Evolutionary conservation across 2,329 filamentous ascomycete species (phyloP).

Genomic region (Diaporthe batatas): DNA sequence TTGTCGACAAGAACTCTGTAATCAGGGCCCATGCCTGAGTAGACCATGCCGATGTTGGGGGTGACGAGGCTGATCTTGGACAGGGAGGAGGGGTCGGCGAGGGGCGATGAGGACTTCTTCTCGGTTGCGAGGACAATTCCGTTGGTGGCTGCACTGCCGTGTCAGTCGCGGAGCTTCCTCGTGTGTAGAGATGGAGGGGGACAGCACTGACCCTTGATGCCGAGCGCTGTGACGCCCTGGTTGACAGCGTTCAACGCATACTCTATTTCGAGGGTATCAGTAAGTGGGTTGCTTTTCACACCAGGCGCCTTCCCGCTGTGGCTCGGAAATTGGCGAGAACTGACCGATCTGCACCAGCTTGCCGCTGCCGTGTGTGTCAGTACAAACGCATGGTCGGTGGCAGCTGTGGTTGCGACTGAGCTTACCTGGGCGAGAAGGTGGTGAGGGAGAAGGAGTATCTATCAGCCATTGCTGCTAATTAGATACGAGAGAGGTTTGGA

Average conservation of each 20-base stretch:
- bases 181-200: conserved; percentile 15
- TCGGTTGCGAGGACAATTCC: conserved; percentile 98
- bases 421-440: conserved; percentile 98
- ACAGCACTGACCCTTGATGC: conserved; percentile 86
- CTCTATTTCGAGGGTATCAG: conserved; percentile 68
- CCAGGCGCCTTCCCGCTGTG: conserved; percentile 54
- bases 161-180: conserved; percentile 36
- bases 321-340: conserved; percentile 39
- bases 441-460: conserved; percentile 99
- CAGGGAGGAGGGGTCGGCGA: conserved; percentile 93
- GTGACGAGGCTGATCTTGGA: conserved; percentile 99
- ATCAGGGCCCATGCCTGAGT: conserved; percentile 98
- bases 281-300: conserved; percentile 26
- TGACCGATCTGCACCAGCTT: conserved; percentile 97
- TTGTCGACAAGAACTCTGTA: conserved; percentile 98
- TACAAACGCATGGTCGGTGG: conserved; percentile 43
- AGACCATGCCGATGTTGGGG: conserved; percentile 99
- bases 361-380: conserved; percentile 71
- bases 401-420: conserved; percentile 45
- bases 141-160: conserved; percentile 80
- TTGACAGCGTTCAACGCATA: conserved; percentile 99
- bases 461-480: conserved; percentile 81
- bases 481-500: conserved; percentile 8
- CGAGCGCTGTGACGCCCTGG: conserved; percentile 97
- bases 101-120: conserved; percentile 98